A percentile compares a stretch with the other conserved stretches of the same genome.
These are phyloP conservation scores for Yarrowia sp. DNA, from an alignment of 805 yeast species.

Conservation along the genomic window DNA sequence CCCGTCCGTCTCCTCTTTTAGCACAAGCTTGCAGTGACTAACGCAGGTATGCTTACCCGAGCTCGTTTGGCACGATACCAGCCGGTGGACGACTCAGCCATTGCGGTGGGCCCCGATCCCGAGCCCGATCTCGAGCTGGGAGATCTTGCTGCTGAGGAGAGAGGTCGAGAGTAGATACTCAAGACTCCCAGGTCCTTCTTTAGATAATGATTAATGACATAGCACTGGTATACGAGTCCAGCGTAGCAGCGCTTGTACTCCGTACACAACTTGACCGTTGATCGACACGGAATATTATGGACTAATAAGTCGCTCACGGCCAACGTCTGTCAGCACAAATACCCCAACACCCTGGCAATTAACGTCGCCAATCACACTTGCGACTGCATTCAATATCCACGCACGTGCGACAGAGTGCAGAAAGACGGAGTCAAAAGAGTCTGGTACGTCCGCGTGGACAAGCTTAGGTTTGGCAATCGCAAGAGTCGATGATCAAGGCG, in stretches of 20 bases:
- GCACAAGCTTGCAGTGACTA: slow-evolving; percentile 3
- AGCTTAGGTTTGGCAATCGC: slow-evolving; percentile 12
- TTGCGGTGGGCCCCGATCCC: slow-evolving; percentile 27
- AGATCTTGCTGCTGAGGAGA: background rate
- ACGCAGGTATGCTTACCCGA: slow-evolving; percentile 45
- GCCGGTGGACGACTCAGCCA: slow-evolving; percentile 25
- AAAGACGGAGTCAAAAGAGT: slow-evolving; percentile 3
- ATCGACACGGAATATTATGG: too few relatives aligned
- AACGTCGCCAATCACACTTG: background rate
- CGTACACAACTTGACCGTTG: too few relatives aligned
- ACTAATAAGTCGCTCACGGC: too few relatives aligned
- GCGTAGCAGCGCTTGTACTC: too few relatives aligned
- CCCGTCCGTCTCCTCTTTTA: background rate
- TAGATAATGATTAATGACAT: background rate
- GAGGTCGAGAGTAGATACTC: background rate
- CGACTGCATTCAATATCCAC: background rate
- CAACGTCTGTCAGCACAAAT: background rate
- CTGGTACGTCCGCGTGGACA: slow-evolving; percentile 4
- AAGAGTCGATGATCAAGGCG: background rate
- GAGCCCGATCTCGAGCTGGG: slow-evolving; percentile 34
- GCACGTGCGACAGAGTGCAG: slow-evolving; percentile 24
- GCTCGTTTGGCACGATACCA: slow-evolving; percentile 41
- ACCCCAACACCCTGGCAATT: too few relatives aligned
- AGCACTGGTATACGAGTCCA: too few relatives aligned
- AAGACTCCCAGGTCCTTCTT: background rate